Evolutionary conservation across 768 basidiomycete genomes (phyloP).

Genomic region (Russula griseocarnosa): DNA sequence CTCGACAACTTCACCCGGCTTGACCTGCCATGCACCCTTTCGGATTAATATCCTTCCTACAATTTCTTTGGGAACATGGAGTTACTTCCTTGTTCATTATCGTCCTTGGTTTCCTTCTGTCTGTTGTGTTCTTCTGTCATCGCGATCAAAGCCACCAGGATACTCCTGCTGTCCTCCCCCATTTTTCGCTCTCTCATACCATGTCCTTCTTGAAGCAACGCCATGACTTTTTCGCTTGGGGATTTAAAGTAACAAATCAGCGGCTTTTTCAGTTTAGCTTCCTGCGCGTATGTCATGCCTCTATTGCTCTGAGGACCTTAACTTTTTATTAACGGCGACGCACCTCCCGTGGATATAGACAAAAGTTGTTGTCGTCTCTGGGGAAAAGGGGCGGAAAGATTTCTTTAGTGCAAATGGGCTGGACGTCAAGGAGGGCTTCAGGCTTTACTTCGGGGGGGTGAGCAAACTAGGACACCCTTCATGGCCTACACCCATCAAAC

Average conservation of each 20-base stretch:
- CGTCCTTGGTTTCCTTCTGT: slow-evolving; percentile 31
- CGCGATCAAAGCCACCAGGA: slow-evolving; percentile 34
- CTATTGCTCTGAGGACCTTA: slow-evolving; percentile 6
- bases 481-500: not conserved
- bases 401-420: slow-evolving; percentile 62
- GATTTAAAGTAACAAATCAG: slow-evolving; percentile 63
- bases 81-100: slow-evolving; percentile 20
- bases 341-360: slow-evolving; percentile 45
- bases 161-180: slow-evolving; percentile 51
- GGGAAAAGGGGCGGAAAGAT: slow-evolving; percentile 60
- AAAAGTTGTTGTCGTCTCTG: slow-evolving; percentile 71
- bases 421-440: slow-evolving; percentile 76
- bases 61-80: slow-evolving; percentile 9
- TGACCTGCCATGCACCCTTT: slow-evolving; percentile 40
- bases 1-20: not conserved
- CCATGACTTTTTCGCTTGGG: slow-evolving; percentile 70
- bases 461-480: slow-evolving; percentile 30
- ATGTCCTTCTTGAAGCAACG: slow-evolving; percentile 64
- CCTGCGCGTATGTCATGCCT: slow-evolving; percentile 48
- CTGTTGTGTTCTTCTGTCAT: slow-evolving; percentile 5
- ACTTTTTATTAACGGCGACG: slow-evolving; percentile 10
- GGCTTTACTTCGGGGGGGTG: slow-evolving; percentile 72
- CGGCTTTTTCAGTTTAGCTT: slow-evolving; percentile 67
- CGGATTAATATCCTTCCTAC: slow-evolving; percentile 40
- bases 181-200: slow-evolving; percentile 54